Evolutionary conservation across 2,329 filamentous ascomycete genomes (phyloP), one percentile per base, ranked within the genome.

Genomic region (Leptographium lundbergii): DNA sequence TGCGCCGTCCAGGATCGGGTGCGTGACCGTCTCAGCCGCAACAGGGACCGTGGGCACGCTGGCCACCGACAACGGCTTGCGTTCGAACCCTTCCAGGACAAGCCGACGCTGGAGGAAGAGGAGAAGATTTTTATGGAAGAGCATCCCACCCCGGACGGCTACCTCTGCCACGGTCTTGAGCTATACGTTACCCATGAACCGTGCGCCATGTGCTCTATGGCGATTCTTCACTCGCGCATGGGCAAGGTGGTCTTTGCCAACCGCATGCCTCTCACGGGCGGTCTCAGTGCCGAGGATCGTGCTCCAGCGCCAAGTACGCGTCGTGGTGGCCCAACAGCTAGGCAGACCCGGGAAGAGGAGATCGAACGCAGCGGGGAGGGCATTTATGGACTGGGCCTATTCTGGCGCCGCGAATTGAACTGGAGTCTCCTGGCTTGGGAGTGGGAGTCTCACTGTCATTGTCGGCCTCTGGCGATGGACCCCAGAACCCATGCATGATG

Each of bases 171-270:
- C 65, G 89, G 90, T 58, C 80, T 99, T 34, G 92, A 97, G 71
- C 81, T 99, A 59, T 97, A 96, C 73, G 78, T 95, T 61, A 96
- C 91, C 2, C 91, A 97, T 68, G 94, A 99, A 73, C 94, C 94
- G 6, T 99, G 94, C 69, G 82, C 95, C 61, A 95, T 95, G 82
- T 99, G 94, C 73, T 90, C 88, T 42, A 97, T 97, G 94, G 94
- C 89, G 1, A 87, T 97, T 65, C 78, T 97, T 25, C 91, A 97
- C 69, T 96, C 92, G 10, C 84, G 94, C 56, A 96, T 99, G 79
- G 86, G 89, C 52, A 85, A 87, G 57, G 88, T 91, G 57, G 80
- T 95, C 47, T 95, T 96, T 72, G 84, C 82, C 63, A 79, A 85
- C 62, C 82, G 88, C 59, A 94, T 95, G 87, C 80, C 81, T 54